These are phyloP conservation scores for Cyclostephanos tholiformis DNA, from an alignment of 108 stramenopile species.

Conservation along the genomic window DNA sequence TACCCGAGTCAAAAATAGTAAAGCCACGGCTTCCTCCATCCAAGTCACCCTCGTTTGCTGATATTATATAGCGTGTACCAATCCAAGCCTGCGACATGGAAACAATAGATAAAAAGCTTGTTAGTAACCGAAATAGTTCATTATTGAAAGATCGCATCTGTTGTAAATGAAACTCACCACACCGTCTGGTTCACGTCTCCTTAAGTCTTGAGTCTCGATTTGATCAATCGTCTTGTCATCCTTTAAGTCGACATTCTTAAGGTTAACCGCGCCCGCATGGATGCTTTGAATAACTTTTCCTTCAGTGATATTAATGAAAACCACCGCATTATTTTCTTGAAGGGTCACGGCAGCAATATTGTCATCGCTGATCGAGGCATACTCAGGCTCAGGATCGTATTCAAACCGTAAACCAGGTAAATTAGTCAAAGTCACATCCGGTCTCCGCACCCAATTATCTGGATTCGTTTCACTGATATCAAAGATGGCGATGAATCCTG, in stretches of 20 bases:
- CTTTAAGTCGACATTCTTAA: constrained; percentile 51
- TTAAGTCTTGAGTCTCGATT: constrained; percentile 13
- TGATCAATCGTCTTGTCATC: constrained; percentile 63
- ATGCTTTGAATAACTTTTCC: constrained; percentile 47
- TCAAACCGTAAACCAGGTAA: constrained; percentile 52
- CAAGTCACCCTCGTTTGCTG: constrained; percentile 77
- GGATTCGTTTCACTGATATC: constrained; percentile 33
- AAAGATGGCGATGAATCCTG: constrained; percentile 57
- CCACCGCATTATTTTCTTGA: constrained; percentile 78
- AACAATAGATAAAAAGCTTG: too few relatives aligned
- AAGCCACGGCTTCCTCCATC: constrained; percentile 70
- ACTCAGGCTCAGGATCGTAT: constrained; percentile 76
- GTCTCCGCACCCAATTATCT: constrained; percentile 37
- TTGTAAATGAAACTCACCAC: constrained; percentile 14
- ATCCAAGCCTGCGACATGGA: constrained; percentile 45
- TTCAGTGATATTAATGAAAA: constrained; percentile 54
- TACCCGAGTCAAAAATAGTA: constrained; percentile 52
- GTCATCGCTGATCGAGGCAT: constrained; percentile 61
- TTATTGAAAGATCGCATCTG: too few relatives aligned
- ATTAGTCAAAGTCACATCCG: constrained; percentile 44
- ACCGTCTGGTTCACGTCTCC: constrained; percentile 70
- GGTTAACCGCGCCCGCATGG: constrained; percentile 53
- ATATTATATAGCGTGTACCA: constrained; percentile 57
- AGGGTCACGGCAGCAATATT: constrained; percentile 65
- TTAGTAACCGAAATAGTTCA: too few relatives aligned